Evolutionary conservation across 1,139 yeast genomes (phyloP), one percentile per base, ranked within the genome.

Genomic region (Geotrichum aggregatum): DNA sequence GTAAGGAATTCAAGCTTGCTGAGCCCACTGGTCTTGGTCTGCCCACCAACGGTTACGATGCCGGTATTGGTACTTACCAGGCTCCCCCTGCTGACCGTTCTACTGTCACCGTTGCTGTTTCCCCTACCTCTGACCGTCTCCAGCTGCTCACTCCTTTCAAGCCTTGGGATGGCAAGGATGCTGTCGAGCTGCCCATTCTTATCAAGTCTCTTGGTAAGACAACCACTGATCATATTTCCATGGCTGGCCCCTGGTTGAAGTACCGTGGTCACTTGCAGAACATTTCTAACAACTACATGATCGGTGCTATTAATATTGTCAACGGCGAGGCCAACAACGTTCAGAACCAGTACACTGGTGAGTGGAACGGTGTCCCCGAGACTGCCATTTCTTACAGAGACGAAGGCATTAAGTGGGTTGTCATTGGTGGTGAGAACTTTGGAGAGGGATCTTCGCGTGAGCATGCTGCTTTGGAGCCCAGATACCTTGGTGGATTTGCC

Each of bases 161-260:
- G 64, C 77, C 95, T 60, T 92, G 98, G 98, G 87, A 92, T 71
- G 98, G 98, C 72, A 86, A 89, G 79, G 97, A 92, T 70, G 91
- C 95, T 66, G 72, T 75, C 61, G 79, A 80, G 71, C 77, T 91
- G 79, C 97, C 97, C 73, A 89, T 92, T 64, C 85, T 92, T 76
- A 88, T 92, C 76, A 92, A 92, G 80, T 87, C 97, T 64, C 79
- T 84, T 63, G 98, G 98, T 78, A 92, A 92, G 83, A 89, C 97
- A 74, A 92, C 98, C 70, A 92, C 98, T 66, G 98, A 92, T 78
- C 98, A 92, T 79, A 92, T 92, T 70, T 91, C 98, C 69, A 89
- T 87, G 94, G 98, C 98, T 71, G 98, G 98, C 77, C 98, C 98
- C 72, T 92, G 98, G 98, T 87, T 92, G 82, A 92, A 92, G 80